Percentiles rank a stretch among this genome's conserved stretches.
Conservation (phyloP, 106 monocot genomes). For the Gastrodia elata region DNA sequence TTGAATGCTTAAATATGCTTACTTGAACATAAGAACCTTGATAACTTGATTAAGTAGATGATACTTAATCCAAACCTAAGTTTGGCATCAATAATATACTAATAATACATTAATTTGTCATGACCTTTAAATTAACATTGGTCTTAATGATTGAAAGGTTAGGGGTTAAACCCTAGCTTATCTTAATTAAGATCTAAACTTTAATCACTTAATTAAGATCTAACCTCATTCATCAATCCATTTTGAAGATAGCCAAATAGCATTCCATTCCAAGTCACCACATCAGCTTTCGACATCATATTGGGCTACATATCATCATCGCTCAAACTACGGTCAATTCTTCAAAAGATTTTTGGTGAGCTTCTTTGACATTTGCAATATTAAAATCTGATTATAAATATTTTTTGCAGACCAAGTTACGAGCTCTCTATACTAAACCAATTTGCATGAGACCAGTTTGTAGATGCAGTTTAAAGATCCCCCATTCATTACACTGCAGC, state of each 20-base stretch:
- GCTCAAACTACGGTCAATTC: constrained; percentile 25
- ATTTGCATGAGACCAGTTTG: not conserved
- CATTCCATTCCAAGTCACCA: constrained; percentile 82
- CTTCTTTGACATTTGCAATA: not conserved
- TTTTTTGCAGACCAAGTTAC: not conserved
- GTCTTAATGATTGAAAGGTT: no score
- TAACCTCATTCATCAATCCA: constrained; percentile 52
- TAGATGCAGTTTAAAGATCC: not conserved
- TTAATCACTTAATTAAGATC: no score
- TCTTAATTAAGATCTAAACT: no score
- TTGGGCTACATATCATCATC: constrained; percentile 42
- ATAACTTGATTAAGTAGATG: no score
- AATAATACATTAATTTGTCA: no score
- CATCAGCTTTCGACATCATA: constrained; percentile 36
- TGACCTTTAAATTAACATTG: no score
- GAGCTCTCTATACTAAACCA: not conserved
- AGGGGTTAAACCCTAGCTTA: no score
- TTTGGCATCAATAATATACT: no score
- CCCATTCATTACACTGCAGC: constrained; percentile 2
- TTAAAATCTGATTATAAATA: constrained; percentile 4
- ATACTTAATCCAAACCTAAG: no score
- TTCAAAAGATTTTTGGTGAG: not conserved
- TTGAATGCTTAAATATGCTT: no score
- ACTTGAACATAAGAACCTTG: no score
- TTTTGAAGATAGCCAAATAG: constrained; percentile 83